Conservation (phyloP, 805 yeast genomes). For the Barnettozyma wickerhamii region DNA sequence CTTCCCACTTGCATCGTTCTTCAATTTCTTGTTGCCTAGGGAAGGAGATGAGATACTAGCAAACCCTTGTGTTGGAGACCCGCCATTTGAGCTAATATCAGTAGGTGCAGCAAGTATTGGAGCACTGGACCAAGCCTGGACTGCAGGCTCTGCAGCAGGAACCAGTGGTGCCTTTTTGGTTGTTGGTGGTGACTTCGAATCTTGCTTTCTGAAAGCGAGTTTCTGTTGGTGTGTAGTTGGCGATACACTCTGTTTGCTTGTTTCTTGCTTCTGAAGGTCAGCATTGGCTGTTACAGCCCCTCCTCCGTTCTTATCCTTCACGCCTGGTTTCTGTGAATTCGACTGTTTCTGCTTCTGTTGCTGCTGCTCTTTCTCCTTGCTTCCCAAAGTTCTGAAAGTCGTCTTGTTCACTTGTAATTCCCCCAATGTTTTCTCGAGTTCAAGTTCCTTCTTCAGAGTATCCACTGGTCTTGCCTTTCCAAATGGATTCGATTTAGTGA, state of each 20-base stretch:
- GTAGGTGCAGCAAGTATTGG: neutral
- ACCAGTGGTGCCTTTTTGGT: neutral
- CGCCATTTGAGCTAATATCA: neutral
- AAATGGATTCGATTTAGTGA: constrained; percentile 62
- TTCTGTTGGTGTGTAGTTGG: neutral
- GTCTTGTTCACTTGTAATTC: constrained; percentile 43
- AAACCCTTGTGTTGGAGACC: constrained; percentile 5
- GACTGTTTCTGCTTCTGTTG: neutral
- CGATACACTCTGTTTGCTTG: neutral
- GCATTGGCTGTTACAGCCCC: too few relatives aligned
- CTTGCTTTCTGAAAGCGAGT: constrained; percentile 1
- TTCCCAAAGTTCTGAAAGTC: constrained; percentile 25
- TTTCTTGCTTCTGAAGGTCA: neutral
- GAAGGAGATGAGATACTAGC: constrained; percentile 2
- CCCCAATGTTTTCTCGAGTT: constrained; percentile 49
- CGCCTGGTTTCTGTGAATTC: neutral
- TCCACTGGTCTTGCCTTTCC: constrained; percentile 88
- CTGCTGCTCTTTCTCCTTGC: constrained; percentile 5
- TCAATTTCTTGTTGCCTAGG: neutral
- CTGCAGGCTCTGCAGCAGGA: constrained; percentile 4
- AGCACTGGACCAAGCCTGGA: neutral
- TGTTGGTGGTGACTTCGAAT: constrained; percentile 1
- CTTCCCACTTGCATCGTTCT: neutral
- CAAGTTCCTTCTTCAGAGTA: constrained; percentile 57
- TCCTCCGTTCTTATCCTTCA: too few relatives aligned